Base-by-base conservation (phyloP, 208 protist genomes). In the Trypanosoma brucei region DNA sequence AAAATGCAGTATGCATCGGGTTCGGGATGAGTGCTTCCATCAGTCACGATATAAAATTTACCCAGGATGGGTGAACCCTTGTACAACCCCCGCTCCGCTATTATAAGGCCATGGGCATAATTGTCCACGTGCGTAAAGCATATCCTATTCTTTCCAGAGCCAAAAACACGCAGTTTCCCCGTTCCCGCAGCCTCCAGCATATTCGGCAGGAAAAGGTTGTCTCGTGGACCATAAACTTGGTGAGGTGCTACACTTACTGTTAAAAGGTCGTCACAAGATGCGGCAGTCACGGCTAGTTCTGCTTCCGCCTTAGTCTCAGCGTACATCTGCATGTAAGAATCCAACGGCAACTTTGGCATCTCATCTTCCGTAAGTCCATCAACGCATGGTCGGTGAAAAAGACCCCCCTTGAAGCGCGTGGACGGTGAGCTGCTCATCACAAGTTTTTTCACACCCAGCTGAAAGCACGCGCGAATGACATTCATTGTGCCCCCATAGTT, bases 111-210 rank as follows among this genome's bases (percentile, higher is more conserved):
- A 60, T 98, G 94, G 56, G 86, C 88, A 79, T 97, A 98, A 79
- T 98, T 98, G 75, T 98, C 94, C 0, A 98, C 93, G 68, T 98
- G 93, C 0, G 91, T 97, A 62, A 98, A 97, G 76, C 91, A 98
- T 57, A 98, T 95, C 51, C 86, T 80, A 76, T 98, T 98, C 57
- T 87, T 70, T 4, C 96, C 95, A 40, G 85, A 78, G 7, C 88
- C 86, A 72, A 98, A 97, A 68, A 98, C 79, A 38, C 94, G 88
- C 37, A 98, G 75, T 70, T 96, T 94, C 4, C 92, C 92, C 5
- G 84, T 98, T 36, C 90, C 85, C n/a, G 93, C 91, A 9, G 93
- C 92, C 62, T 97, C 88, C 14, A 98, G 79, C 64, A 97, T 89
- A 64, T 97, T 98, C n/a, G 94, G 91, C 46, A 98, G 59, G 72